phyloP scores from a whole-genome alignment of 2,329 filamentous ascomycete species.

The Colletotrichum agaves region DNA sequence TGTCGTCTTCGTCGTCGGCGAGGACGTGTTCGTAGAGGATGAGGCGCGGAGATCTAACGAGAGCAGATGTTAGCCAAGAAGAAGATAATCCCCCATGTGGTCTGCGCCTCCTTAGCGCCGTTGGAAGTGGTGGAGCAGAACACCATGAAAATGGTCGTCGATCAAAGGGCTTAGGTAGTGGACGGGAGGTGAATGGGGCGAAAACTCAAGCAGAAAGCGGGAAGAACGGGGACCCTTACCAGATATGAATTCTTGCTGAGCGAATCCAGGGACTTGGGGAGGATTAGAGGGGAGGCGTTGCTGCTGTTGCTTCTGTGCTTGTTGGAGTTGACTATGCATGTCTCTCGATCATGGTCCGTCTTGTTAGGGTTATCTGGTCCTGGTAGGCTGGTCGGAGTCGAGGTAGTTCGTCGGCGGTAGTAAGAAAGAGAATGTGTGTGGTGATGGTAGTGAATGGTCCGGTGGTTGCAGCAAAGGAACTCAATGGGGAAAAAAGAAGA shows the following conservation, averaged over 20 bases:
- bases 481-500: background rate
- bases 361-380: constrained; percentile 4
- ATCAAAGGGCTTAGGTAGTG: constrained; percentile 9
- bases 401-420: constrained; percentile 15
- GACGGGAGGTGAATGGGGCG: constrained; percentile 11
- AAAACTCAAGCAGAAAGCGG: constrained; percentile 24
- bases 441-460: background rate
- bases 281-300: constrained; percentile 37
- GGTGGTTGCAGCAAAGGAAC: constrained; percentile 18
- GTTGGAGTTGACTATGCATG: constrained; percentile 47
- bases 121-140: constrained; percentile 3
- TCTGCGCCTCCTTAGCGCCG: constrained; percentile 1
- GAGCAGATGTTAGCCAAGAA: constrained; percentile 15
- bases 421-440: too few relatives aligned
- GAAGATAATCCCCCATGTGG: background rate
- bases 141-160: background rate
- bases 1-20: constrained; percentile 12
- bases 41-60: constrained; percentile 14
- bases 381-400: constrained; percentile 9
- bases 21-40: constrained; percentile 1
- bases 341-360: constrained; percentile 39
- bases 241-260: constrained; percentile 45
- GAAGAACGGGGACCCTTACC: constrained; percentile 35
- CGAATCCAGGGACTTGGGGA: constrained; percentile 42
- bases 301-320: constrained; percentile 43